Evolutionary conservation across 2,329 filamentous ascomycete species (phyloP).

Genomic region (Ploettnerulaceae sp.): DNA sequence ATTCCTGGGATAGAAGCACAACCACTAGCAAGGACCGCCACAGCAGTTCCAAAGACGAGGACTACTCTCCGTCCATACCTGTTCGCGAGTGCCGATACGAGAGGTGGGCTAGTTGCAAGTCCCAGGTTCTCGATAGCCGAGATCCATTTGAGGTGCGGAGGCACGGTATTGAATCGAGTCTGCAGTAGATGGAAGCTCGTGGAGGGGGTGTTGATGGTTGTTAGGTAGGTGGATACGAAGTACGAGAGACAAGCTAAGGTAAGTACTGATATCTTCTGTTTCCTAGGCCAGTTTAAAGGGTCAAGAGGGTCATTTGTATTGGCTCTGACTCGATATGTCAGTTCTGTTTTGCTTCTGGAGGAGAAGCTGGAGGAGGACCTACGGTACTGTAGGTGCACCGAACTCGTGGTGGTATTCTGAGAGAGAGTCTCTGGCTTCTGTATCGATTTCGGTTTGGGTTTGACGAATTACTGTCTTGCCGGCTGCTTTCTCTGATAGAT

Average conservation of each 20-base stretch:
- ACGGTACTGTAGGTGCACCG: not conserved
- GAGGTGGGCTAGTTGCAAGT: constrained; percentile 45
- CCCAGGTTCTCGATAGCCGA: constrained; percentile 47
- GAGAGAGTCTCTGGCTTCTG: not conserved
- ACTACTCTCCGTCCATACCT: constrained; percentile 48
- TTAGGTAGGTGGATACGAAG: constrained; percentile 55
- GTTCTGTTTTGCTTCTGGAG: too few species aligned
- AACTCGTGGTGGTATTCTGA: not conserved
- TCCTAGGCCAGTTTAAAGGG: constrained; percentile 48
- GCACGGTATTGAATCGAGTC: constrained; percentile 40
- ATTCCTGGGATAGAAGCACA: constrained; percentile 35
- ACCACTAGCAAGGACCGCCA: constrained; percentile 35
- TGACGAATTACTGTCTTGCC: too few species aligned
- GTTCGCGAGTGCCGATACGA: constrained; percentile 46
- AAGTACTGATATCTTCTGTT: constrained; percentile 45
- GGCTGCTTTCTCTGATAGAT: not conserved
- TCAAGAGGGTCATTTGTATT: constrained; percentile 43
- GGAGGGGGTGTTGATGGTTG: constrained; percentile 52
- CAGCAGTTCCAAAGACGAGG: constrained; percentile 40
- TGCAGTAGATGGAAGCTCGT: constrained; percentile 46
- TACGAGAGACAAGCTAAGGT: constrained; percentile 45
- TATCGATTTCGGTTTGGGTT: not conserved
- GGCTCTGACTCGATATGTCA: not conserved
- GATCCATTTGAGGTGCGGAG: constrained; percentile 47
- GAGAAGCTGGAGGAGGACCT: too few species aligned